Evolutionary conservation across 2,329 filamentous ascomycete species (phyloP).

Genomic region (Achaetomium macrosporum): DNA sequence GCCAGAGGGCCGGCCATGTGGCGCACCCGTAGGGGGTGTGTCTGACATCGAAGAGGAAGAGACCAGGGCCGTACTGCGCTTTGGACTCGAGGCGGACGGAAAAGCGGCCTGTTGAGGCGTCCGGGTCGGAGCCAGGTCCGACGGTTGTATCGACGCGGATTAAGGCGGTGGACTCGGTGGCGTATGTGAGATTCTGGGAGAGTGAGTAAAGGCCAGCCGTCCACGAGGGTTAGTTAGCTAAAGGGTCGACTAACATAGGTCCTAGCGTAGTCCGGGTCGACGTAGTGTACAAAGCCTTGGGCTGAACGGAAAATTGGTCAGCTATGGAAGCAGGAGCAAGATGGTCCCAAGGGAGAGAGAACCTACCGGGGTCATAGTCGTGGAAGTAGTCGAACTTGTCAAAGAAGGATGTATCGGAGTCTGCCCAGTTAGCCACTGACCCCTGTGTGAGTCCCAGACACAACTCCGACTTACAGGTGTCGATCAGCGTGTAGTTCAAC

Average conservation of each 20-base stretch:
- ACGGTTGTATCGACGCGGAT: constrained; percentile 57
- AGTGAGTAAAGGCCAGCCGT: not conserved
- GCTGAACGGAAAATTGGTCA: constrained; percentile 26
- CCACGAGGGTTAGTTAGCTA: not conserved
- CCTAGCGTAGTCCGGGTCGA: constrained; percentile 37
- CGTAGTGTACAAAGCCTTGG: constrained; percentile 49
- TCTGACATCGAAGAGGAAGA: constrained; percentile 63
- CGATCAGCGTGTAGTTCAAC: constrained; percentile 42
- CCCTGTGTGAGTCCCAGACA: not conserved
- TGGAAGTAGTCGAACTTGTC: constrained; percentile 50
- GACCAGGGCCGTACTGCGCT: constrained; percentile 52
- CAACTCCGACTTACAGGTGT: constrained; percentile 40
- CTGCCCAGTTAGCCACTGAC: constrained; percentile 27
- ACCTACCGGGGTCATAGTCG: constrained; percentile 43
- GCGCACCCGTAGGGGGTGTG: constrained; percentile 60
- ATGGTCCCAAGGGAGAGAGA: not conserved
- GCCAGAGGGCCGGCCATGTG: constrained; percentile 62
- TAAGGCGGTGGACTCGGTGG: constrained; percentile 46
- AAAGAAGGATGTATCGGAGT: constrained; percentile 46
- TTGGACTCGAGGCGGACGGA: constrained; percentile 60
- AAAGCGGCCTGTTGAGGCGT: constrained; percentile 54
- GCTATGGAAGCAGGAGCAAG: not conserved
- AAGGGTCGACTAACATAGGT: constrained; percentile 34
- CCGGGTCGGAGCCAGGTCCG: constrained; percentile 38
- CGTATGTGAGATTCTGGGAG: constrained; percentile 56